These are phyloP conservation scores for Voacanga thouarsii DNA, from an alignment of 257 asterid species.

Conservation along the genomic window DNA sequence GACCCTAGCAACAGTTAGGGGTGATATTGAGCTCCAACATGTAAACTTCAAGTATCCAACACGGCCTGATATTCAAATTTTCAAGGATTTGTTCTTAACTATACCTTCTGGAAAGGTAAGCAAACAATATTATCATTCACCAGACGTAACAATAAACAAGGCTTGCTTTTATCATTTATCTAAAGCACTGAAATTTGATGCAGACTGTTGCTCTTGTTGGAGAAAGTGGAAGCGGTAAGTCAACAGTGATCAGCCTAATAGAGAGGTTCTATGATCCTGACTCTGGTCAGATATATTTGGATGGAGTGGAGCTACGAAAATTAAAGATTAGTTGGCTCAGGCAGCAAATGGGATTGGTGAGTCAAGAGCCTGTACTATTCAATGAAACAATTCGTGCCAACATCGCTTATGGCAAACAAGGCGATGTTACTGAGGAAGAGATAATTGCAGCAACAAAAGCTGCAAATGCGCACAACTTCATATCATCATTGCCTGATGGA, in stretches of 20 bases:
- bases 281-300: conserved; percentile 47
- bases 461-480: conserved; percentile 71
- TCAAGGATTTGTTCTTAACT: conserved; percentile 51
- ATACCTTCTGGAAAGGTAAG: conserved; percentile 79
- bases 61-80: conserved; percentile 65
- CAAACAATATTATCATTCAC: neutral
- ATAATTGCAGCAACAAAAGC: conserved; percentile 59
- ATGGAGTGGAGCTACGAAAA: conserved; percentile 42
- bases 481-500: conserved; percentile 69
- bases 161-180: neutral
- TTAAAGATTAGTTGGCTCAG: conserved; percentile 65
- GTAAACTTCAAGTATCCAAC: conserved; percentile 65
- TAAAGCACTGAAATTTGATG: neutral
- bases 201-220: conserved; percentile 84
- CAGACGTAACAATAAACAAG: neutral
- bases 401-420: conserved; percentile 67
- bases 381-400: conserved; percentile 66
- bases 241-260: conserved; percentile 63
- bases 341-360: conserved; percentile 76
- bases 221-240: conserved; percentile 82
- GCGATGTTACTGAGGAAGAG: conserved; percentile 57
- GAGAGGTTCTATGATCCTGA: conserved; percentile 76
- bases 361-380: conserved; percentile 81
- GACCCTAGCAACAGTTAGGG: conserved; percentile 38
- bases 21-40: conserved; percentile 56